phyloP scores from a whole-genome alignment of 2,329 filamentous ascomycete species.

The Sporothrix schenckii region DNA sequence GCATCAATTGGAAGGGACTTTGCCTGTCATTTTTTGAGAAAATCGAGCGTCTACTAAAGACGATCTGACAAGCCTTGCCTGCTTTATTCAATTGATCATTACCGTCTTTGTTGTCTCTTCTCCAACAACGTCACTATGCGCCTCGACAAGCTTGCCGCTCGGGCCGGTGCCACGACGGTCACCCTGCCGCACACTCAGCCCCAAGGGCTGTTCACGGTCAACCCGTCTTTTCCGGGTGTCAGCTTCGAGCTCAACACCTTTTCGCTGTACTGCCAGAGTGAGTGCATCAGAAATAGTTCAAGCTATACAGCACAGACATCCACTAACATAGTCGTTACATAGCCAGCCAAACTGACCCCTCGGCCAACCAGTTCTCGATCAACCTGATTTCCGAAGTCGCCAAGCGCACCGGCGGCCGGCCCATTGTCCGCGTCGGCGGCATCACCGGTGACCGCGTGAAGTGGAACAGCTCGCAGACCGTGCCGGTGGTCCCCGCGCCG shows the following conservation, averaged over 20 bases:
- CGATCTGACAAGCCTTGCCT: too few species aligned
- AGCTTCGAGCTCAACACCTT: constrained; percentile 23
- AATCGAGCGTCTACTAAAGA: too few species aligned
- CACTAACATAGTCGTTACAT: background rate
- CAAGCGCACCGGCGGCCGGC: constrained; percentile 18
- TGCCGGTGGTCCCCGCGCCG: background rate
- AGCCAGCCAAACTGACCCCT: constrained; percentile 10
- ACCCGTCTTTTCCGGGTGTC: constrained; percentile 19
- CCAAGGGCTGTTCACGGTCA: background rate
- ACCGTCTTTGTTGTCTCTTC: background rate
- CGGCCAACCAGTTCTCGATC: constrained; percentile 22
- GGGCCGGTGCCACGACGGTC: constrained; percentile 22
- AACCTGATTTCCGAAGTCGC: constrained; percentile 16
- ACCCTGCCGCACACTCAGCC: background rate
- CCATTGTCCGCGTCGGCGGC: constrained; percentile 14
- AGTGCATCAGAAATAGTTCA: background rate
- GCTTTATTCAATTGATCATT: background rate
- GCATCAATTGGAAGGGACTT: background rate
- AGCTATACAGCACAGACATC: background rate
- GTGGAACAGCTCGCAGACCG: constrained; percentile 13
- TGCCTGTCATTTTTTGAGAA: too few species aligned
- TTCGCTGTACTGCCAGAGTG: constrained; percentile 20
- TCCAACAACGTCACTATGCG: background rate
- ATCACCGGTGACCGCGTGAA: constrained; percentile 6
- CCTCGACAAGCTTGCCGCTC: constrained; percentile 16